Evolutionary conservation across 805 yeast species (phyloP), one percentile per base, ranked within the genome.

Genomic region (Saturnispora sekii): DNA sequence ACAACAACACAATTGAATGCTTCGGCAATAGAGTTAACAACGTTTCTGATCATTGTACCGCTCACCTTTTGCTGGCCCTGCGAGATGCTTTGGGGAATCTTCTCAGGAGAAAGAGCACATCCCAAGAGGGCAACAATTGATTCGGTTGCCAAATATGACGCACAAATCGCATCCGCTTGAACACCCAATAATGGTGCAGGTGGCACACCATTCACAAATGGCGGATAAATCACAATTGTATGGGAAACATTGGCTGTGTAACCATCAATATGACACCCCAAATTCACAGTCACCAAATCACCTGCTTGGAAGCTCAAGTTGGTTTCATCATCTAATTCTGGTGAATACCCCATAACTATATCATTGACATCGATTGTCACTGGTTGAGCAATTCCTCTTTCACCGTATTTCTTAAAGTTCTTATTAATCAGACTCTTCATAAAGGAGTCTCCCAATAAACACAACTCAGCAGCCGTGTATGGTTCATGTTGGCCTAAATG

Each of bases 181-280:
- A 78, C 64, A 10, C 97, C 97, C 49, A 83, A 68, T 47, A 84
- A 69, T 11, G 98, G 97, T 32, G 87, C 93, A 15, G 74, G 63
- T 40, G 90, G 89, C 44, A 65, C 67, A 43, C 59, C 69, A 16
- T 43, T 41, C 30, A 47, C 41, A 32, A 79, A 81, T 30, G 79
- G 77, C 43, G 94, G 94, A 55, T 77, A 84, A 44, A 88, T 79
- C 29, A 88, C 93, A 50, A 87, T 58, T 2, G 97, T 89, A 64
- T 93, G 98, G 28, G 95, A 78, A 10, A 77, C 79, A 60, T 79
- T 77, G 1, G 95, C 79, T 10, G 97, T 84, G 68, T 89, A 93
- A 45, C 98, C 98, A 64, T 93, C 98, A 53, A 93, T 77, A 52
- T 93, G 97, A 48, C 83, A 89, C 40, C 97, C 98, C 28, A 90